phyloP scores from a whole-genome alignment of 2,329 filamentous ascomycete genomes.

The Fusarium floridanum region DNA sequence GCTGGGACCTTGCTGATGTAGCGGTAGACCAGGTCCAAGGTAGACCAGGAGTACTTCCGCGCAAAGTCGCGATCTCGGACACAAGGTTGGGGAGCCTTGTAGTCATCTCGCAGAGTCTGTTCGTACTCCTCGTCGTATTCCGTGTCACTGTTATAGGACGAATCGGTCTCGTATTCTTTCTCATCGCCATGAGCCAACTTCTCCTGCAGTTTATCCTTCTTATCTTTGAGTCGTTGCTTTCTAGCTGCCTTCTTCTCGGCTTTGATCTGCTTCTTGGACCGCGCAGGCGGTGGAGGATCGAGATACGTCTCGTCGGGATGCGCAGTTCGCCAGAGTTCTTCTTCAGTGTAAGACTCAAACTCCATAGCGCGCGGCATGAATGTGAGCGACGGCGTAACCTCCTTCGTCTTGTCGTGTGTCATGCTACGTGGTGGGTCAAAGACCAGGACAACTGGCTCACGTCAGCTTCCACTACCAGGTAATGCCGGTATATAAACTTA shows the following conservation, averaged over 20 bases:
- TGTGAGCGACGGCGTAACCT: slow-evolving; percentile 41
- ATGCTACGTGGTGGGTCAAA: slow-evolving; percentile 44
- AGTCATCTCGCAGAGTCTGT: slow-evolving; percentile 24
- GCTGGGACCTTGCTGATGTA: slow-evolving; percentile 33
- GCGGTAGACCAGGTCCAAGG: slow-evolving; percentile 40
- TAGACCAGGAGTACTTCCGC: slow-evolving; percentile 44
- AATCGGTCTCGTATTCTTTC: slow-evolving; percentile 21
- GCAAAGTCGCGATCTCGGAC: slow-evolving; percentile 45
- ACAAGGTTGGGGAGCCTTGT: slow-evolving; percentile 36
- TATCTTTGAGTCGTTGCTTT: slow-evolving; percentile 16
- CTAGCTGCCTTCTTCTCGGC: slow-evolving; percentile 29
- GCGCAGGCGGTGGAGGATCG: slow-evolving; percentile 40
- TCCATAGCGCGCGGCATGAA: slow-evolving; percentile 49
- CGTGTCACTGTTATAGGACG: slow-evolving; percentile 31
- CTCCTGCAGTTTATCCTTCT: slow-evolving; percentile 4
- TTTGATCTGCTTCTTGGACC: slow-evolving; percentile 30
- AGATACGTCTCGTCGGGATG: slow-evolving; percentile 44
- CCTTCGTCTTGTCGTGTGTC: slow-evolving; percentile 36
- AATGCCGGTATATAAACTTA: slow-evolving; percentile 7
- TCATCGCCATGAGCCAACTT: not conserved
- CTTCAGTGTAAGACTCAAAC: slow-evolving; percentile 46
- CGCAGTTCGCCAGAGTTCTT: slow-evolving; percentile 45
- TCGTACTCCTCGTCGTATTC: slow-evolving; percentile 43
- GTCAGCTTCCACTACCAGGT: slow-evolving; percentile 1
- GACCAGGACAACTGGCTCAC: slow-evolving; percentile 35